These are phyloP conservation scores for Aspergillus thermomutatus DNA, from an alignment of 2,329 filamentous ascomycete genomes.

Conservation along the genomic window DNA sequence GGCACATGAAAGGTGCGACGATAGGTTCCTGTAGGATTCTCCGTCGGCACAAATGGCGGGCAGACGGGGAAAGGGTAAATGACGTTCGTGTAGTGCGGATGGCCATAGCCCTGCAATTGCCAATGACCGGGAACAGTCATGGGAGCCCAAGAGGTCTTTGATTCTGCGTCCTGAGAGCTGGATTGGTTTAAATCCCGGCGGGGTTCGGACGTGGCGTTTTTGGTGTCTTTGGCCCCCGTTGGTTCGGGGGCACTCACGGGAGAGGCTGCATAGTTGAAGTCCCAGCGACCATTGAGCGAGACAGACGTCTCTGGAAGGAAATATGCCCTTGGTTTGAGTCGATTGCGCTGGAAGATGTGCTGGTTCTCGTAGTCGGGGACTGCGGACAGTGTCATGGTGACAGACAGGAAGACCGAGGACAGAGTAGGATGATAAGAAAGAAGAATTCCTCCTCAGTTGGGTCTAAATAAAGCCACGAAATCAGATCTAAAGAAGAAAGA, in stretches of 20 bases:
- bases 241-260: slow-evolving; percentile 42
- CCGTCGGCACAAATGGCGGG: slow-evolving; percentile 59
- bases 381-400: not conserved
- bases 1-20: slow-evolving; percentile 55
- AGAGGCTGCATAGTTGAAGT: slow-evolving; percentile 45
- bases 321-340: slow-evolving; percentile 52
- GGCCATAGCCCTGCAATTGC: slow-evolving; percentile 67
- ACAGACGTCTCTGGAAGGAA: slow-evolving; percentile 48
- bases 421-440: not conserved
- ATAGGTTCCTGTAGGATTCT: slow-evolving; percentile 66
- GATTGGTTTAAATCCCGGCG: not conserved
- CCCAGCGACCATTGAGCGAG: slow-evolving; percentile 55
- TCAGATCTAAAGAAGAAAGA: not conserved
- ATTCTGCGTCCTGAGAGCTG: not conserved
- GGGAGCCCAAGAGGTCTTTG: not conserved
- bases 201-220: not conserved
- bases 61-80: slow-evolving; percentile 63
- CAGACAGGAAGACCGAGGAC: not conserved
- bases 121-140: slow-evolving; percentile 65
- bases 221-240: slow-evolving; percentile 50
- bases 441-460: not conserved
- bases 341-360: slow-evolving; percentile 51
- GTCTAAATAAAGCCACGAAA: not conserved
- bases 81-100: slow-evolving; percentile 67
- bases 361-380: slow-evolving; percentile 13